Conservation (phyloP, 495 filamentous ascomycete species). For the Chaetomium fimeti region DNA sequence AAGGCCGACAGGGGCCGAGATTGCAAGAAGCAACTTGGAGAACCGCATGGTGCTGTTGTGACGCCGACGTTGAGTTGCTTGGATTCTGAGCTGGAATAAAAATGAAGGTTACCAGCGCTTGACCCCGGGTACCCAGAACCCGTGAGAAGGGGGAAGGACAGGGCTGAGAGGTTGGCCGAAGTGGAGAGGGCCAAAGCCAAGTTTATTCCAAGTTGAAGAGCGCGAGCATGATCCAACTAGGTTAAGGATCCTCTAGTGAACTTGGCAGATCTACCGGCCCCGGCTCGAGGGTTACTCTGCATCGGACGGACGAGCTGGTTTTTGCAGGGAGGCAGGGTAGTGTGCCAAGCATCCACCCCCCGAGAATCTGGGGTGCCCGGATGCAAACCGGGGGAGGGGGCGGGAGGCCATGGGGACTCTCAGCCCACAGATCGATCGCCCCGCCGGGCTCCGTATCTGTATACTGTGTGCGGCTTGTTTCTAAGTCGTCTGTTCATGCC, state of each 20-base stretch:
- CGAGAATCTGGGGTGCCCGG: neutral
- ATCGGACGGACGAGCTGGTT: neutral
- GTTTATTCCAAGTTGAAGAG: slow-evolving; percentile 1
- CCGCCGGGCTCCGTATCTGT: neutral
- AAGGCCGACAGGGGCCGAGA: slow-evolving; percentile 13
- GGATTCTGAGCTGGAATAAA: neutral
- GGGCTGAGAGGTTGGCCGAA: neutral
- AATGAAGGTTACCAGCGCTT: neutral
- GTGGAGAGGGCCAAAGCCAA: neutral
- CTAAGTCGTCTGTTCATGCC: no score
- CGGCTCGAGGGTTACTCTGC: neutral
- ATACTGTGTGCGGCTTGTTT: neutral
- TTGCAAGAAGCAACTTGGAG: slow-evolving; percentile 18
- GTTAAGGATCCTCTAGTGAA: neutral
- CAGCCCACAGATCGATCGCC: neutral
- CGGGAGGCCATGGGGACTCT: neutral
- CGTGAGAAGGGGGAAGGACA: neutral
- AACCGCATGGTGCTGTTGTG: slow-evolving; percentile 17
- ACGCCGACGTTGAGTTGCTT: neutral
- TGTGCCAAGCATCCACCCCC: neutral
- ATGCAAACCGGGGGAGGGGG: neutral
- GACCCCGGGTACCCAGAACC: neutral
- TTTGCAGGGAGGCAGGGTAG: neutral
- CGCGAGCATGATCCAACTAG: neutral
- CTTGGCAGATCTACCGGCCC: neutral